phyloP scores from a whole-genome alignment of 1,139 yeast species.

The Suhomyces wounanorum region DNA sequence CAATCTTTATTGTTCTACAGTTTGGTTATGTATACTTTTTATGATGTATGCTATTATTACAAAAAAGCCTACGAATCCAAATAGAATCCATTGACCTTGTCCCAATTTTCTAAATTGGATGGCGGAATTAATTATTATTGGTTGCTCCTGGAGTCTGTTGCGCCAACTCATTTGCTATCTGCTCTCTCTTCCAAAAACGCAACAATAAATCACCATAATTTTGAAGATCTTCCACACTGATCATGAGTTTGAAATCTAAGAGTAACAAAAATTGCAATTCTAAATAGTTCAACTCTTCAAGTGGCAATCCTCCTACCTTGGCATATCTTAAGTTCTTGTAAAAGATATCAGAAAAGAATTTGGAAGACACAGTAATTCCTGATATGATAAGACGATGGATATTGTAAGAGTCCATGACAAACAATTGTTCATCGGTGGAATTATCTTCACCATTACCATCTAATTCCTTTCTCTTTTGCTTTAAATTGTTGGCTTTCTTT shows the following conservation, averaged over 20 bases:
- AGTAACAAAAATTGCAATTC: constrained; percentile 86
- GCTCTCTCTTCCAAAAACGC: constrained; percentile 81
- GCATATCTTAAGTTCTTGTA: constrained; percentile 96
- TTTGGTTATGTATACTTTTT: background rate
- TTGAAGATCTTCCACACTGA: constrained; percentile 87
- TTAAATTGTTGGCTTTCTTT: constrained; percentile 70
- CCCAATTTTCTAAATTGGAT: background rate
- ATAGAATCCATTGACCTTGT: background rate
- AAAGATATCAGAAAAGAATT: constrained; percentile 93
- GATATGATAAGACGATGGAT: constrained; percentile 92
- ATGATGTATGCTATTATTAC: background rate
- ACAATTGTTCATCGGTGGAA: constrained; percentile 53
- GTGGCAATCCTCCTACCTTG: constrained; percentile 94
- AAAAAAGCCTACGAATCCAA: background rate
- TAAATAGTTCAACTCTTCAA: constrained; percentile 88
- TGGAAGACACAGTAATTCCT: constrained; percentile 95
- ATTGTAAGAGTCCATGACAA: constrained; percentile 95
- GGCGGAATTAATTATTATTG: constrained; percentile 13
- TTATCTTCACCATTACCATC: constrained; percentile 16
- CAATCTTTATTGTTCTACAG: background rate
- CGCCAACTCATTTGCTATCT: constrained; percentile 41
- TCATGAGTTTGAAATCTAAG: constrained; percentile 84
- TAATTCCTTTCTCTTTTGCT: constrained; percentile 25
- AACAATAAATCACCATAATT: constrained; percentile 84
- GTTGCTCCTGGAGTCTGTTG: constrained; percentile 3